phyloP scores from a whole-genome alignment of 371 early-diverging fungal genomes.

The Lichtheimia corymbifera region DNA sequence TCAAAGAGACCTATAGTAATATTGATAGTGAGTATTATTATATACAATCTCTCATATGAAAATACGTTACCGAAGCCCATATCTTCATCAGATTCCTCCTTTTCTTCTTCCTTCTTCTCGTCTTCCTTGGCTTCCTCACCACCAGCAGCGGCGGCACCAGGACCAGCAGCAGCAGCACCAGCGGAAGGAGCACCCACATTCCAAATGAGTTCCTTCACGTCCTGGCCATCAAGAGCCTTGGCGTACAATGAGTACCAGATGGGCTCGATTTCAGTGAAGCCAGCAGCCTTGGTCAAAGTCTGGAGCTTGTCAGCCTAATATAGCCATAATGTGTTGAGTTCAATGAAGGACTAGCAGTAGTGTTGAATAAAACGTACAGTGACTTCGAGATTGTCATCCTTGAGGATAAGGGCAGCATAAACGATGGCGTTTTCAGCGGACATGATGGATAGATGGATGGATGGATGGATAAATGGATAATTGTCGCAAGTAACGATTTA shows the following conservation, averaged over 20 bases:
- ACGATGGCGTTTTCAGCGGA: constrained; percentile 89
- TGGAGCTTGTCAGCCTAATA: constrained; percentile 94
- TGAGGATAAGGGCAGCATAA: constrained; percentile 97
- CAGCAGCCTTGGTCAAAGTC: constrained; percentile 90
- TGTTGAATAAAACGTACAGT: constrained; percentile 64
- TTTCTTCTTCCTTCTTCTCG: constrained; percentile 69
- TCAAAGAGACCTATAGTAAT: constrained; percentile 76
- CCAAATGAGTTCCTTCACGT: constrained; percentile 87
- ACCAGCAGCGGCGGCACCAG: constrained; percentile 51
- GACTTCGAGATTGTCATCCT: constrained; percentile 95
- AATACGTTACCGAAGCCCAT: constrained; percentile 82
- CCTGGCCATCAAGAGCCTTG: constrained; percentile 96
- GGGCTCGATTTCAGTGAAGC: constrained; percentile 85
- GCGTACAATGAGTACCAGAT: constrained; percentile 96
- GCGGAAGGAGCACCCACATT: constrained; percentile 89
- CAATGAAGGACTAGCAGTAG: neutral
- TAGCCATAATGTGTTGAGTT: neutral
- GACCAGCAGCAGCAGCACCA: constrained; percentile 53
- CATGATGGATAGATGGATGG: constrained; percentile 28
- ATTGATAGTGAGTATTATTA: neutral
- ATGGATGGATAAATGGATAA: neutral
- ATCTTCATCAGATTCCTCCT: constrained; percentile 91
- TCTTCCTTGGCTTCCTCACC: constrained; percentile 64
- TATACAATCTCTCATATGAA: neutral
- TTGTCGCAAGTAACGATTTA: too few relatives aligned